These are phyloP conservation scores for Craspedostauros australis DNA, from an alignment of 108 stramenopile genomes.

Conservation along the genomic window DNA sequence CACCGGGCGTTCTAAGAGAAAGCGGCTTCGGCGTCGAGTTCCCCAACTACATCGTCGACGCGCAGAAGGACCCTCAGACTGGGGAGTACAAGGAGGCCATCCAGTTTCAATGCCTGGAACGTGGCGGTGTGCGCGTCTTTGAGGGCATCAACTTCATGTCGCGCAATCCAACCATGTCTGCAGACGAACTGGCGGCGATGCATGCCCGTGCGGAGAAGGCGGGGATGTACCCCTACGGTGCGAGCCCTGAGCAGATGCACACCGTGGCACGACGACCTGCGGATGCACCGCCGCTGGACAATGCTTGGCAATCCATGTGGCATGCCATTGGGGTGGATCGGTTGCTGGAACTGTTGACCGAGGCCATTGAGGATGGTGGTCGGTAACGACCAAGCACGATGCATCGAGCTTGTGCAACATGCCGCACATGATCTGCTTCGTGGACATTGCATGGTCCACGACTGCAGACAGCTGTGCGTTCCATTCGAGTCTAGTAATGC, in stretches of 20 bases:
- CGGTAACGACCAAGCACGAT: no score
- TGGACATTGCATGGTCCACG: no score
- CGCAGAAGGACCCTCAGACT: slow-evolving; percentile 65
- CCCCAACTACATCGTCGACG: slow-evolving; percentile 89
- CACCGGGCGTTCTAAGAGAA: slow-evolving; percentile 80
- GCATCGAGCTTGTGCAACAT: no score
- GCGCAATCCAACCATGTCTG: slow-evolving; percentile 71
- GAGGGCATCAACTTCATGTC: slow-evolving; percentile 93
- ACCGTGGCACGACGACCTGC: slow-evolving; percentile 69
- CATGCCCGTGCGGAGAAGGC: slow-evolving; percentile 71
- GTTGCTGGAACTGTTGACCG: slow-evolving; percentile 73
- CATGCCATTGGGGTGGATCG: slow-evolving; percentile 78
- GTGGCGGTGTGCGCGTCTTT: slow-evolving; percentile 91
- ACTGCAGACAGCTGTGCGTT: no score
- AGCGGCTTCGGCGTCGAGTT: slow-evolving; percentile 90
- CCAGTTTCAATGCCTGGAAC: slow-evolving; percentile 89
- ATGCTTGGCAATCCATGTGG: slow-evolving; percentile 89
- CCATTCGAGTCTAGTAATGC: no score
- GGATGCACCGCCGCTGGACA: slow-evolving; percentile 58
- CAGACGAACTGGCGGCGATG: slow-evolving; percentile 68
- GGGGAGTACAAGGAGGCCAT: slow-evolving; percentile 75
- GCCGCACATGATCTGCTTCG: no score
- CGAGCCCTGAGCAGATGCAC: slow-evolving; percentile 88
- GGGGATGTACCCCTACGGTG: slow-evolving; percentile 86
- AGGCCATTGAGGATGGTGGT: slow-evolving; percentile 85